phyloP scores from a whole-genome alignment of 2,329 filamentous ascomycete genomes.

The Sporothrix protearum region DNA sequence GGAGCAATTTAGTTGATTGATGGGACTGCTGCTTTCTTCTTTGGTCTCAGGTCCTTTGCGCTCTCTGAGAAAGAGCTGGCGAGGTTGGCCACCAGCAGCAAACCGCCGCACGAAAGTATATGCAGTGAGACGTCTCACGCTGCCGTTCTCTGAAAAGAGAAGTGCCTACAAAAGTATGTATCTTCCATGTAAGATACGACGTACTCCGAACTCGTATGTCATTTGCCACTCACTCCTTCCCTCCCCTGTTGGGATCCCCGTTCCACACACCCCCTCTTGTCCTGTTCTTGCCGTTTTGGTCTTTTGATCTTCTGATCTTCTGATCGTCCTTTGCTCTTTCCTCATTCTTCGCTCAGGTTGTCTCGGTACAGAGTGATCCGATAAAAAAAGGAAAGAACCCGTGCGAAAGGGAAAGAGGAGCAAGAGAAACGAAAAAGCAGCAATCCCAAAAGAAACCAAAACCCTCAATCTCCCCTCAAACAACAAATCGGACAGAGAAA shows the following conservation, averaged over 20 bases:
- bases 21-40: background rate
- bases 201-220: background rate
- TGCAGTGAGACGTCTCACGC: constrained; percentile 18
- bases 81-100: background rate
- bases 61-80: background rate
- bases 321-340: constrained; percentile 9
- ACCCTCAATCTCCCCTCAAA: background rate
- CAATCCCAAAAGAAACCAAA: background rate
- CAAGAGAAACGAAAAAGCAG: background rate
- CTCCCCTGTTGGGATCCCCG: background rate
- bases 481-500: background rate
- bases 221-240: no score
- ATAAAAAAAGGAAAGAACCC: background rate
- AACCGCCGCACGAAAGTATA: constrained; percentile 7
- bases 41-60: background rate
- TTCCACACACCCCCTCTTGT: background rate
- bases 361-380: background rate
- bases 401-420: background rate
- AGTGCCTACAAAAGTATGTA: background rate
- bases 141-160: background rate
- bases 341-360: background rate
- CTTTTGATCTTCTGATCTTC: background rate
- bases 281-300: background rate
- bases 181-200: no score
- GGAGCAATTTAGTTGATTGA: background rate